Evolutionary conservation across 805 yeast genomes (phyloP).

Genomic region (Wickerhamiella qilinensis): DNA sequence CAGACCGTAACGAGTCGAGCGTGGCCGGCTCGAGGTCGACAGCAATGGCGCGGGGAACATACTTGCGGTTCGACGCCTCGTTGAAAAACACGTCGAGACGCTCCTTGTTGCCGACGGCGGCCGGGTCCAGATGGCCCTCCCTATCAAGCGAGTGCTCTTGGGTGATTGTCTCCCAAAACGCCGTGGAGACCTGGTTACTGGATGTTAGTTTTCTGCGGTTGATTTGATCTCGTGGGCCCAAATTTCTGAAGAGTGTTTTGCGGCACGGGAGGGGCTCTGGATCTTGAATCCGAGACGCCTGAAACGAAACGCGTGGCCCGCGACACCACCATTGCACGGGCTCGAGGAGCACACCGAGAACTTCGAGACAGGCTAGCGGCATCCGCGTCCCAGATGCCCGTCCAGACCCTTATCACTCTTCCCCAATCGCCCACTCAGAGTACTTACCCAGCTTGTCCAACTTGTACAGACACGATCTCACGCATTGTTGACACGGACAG

Average conservation of each 20-base stretch:
- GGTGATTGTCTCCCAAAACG: constrained; percentile 25
- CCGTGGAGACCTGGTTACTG: constrained; percentile 26
- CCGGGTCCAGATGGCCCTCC: constrained; percentile 18
- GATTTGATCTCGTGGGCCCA: too few species aligned
- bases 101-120: constrained; percentile 16
- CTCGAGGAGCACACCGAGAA: too few species aligned
- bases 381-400: too few species aligned
- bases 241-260: constrained; percentile 7
- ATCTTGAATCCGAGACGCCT: too few species aligned
- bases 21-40: constrained; percentile 95
- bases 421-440: too few species aligned
- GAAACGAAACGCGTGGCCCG: too few species aligned
- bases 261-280: too few species aligned
- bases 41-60: constrained; percentile 87
- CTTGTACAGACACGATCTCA: constrained; percentile 29
- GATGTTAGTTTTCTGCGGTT: not conserved
- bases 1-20: constrained; percentile 67
- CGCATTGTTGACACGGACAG: constrained; percentile 20
- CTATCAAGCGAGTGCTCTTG: constrained; percentile 23
- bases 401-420: too few species aligned
- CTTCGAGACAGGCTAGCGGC: too few species aligned
- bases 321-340: too few species aligned
- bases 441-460: constrained; percentile 27
- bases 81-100: constrained; percentile 74
- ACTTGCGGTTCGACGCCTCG: constrained; percentile 63